Evolutionary conservation across 2,329 filamentous ascomycete genomes (phyloP).

Genomic region (Byssochlamys sp.): DNA sequence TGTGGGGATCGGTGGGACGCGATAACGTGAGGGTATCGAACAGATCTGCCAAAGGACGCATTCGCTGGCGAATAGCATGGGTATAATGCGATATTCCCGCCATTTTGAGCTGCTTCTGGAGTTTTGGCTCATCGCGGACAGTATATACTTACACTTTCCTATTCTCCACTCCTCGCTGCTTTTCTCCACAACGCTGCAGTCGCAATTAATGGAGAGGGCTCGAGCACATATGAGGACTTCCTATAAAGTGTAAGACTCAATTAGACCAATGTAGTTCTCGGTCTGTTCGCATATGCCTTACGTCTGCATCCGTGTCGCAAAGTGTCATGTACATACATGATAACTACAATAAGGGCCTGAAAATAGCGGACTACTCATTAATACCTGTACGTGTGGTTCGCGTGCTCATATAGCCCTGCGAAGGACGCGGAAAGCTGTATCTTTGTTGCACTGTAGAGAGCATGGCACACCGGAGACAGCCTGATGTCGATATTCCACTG

Average conservation of each 20-base stretch:
- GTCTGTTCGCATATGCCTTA: neutral
- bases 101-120: neutral
- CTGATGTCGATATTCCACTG: neutral
- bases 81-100: neutral
- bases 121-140: neutral
- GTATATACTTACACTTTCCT: neutral
- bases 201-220: neutral
- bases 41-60: neutral
- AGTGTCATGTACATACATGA: neutral
- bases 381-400: neutral
- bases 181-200: neutral
- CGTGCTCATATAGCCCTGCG: neutral
- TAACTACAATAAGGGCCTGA: neutral
- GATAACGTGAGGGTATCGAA: neutral
- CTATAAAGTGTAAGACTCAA: neutral
- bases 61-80: neutral
- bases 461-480: neutral
- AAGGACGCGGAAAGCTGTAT: neutral
- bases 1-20: neutral
- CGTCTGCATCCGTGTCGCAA: neutral
- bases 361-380: neutral
- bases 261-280: neutral
- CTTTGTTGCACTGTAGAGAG: neutral
- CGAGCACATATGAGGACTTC: neutral
- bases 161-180: neutral